Conservation (phyloP, 371 early-diverging fungal species). For the Dinochytrium kinnereticum region DNA sequence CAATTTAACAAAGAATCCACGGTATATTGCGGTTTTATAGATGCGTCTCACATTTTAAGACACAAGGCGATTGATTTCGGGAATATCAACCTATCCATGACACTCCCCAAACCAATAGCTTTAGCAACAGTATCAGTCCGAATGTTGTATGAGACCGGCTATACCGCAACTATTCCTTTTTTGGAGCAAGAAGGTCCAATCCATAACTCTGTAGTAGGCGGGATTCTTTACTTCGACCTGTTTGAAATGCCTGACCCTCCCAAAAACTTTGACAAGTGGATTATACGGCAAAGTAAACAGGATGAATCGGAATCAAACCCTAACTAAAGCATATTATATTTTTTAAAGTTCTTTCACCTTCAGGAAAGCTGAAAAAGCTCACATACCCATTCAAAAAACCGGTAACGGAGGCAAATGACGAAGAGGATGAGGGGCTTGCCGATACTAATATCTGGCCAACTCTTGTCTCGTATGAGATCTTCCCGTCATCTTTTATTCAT, state of each 20-base stretch:
- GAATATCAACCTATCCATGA: constrained; percentile 43
- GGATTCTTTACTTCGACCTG: constrained; percentile 50
- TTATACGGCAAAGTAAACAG: constrained; percentile 50
- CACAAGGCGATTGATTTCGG: constrained; percentile 54
- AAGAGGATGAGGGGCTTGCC: constrained; percentile 28
- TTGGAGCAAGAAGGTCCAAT: constrained; percentile 31
- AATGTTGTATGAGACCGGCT: constrained; percentile 47
- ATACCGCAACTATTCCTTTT: constrained; percentile 32
- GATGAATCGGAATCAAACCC: background rate
- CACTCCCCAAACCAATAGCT: constrained; percentile 56
- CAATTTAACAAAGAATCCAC: constrained; percentile 57
- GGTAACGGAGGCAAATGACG: constrained; percentile 42
- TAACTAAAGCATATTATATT: no score
- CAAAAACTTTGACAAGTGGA: constrained; percentile 48
- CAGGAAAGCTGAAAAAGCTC: constrained; percentile 43
- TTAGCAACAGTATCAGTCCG: constrained; percentile 56
- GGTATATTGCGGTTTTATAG: constrained; percentile 30
- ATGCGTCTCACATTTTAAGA: constrained; percentile 19
- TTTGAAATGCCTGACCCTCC: constrained; percentile 59
- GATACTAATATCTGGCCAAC: constrained; percentile 51
- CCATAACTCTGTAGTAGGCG: constrained; percentile 48
- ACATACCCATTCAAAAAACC: constrained; percentile 53
- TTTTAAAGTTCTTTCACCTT: constrained; percentile 41
- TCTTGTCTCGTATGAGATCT: constrained; percentile 39
- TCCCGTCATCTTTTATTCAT: constrained; percentile 38